Conservation (phyloP, 257 asterid species). For the Solanum gracilifrons region DNA sequence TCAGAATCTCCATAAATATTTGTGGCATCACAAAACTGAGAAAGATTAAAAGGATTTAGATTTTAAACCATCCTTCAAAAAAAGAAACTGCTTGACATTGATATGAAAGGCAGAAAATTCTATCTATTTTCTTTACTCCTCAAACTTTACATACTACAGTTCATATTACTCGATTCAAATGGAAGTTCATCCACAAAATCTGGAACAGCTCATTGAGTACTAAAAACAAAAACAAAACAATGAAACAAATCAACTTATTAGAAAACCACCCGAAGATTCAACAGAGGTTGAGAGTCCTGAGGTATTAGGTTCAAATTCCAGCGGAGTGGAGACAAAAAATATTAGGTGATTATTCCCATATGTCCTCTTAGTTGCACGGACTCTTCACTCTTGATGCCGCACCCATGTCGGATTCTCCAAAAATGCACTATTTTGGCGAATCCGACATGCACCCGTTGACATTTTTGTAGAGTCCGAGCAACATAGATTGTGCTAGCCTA, state of each 20-base stretch:
- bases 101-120: neutral
- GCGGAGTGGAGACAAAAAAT: neutral
- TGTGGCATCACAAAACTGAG: constrained; percentile 58
- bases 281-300: neutral
- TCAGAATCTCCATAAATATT: constrained; percentile 25
- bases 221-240: neutral
- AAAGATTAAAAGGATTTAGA: neutral
- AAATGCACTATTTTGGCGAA: neutral
- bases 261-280: neutral
- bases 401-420: neutral
- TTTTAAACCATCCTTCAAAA: neutral
- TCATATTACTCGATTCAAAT: neutral
- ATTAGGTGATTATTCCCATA: neutral
- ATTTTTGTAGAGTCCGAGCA: neutral
- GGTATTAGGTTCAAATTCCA: neutral
- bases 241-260: neutral
- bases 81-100: neutral
- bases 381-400: neutral
- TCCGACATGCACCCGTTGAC: neutral
- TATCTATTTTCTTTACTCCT: neutral
- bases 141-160: neutral
- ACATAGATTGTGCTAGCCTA: too few species aligned
- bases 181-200: neutral
- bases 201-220: neutral
- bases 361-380: neutral